phyloP scores from a whole-genome alignment of 129 eudicot species.

The Ambrosia artemisiifolia region DNA sequence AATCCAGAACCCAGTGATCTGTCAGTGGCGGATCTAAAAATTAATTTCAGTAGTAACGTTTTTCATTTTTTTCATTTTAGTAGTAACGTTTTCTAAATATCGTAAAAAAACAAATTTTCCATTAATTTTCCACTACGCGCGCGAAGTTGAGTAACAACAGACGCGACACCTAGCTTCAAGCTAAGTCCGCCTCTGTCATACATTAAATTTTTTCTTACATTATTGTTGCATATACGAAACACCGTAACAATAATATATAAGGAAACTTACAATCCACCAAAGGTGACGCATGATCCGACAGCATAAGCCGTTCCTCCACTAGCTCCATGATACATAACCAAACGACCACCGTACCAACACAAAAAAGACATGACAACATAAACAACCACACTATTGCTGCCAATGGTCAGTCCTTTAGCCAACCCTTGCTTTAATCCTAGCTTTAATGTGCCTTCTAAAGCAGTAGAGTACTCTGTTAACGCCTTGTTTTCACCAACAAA shows the following conservation, averaged over 20 bases:
- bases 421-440: slow-evolving; percentile 50
- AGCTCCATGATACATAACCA: slow-evolving; percentile 58
- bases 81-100: too few relatives aligned
- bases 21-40: too few relatives aligned
- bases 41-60: too few relatives aligned
- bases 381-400: slow-evolving; percentile 43
- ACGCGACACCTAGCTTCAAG: too few relatives aligned
- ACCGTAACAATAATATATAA: neutral
- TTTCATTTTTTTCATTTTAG: too few relatives aligned
- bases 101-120: too few relatives aligned
- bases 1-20: slow-evolving; percentile 70
- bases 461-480: slow-evolving; percentile 44
- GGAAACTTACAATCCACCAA: slow-evolving; percentile 49
- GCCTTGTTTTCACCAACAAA: slow-evolving; percentile 53
- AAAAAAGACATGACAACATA: slow-evolving; percentile 44
- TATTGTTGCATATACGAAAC: neutral
- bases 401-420: slow-evolving; percentile 55
- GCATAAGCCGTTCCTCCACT: slow-evolving; percentile 56
- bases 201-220: neutral
- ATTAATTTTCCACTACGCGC: too few relatives aligned
- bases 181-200: too few relatives aligned
- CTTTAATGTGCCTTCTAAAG: slow-evolving; percentile 45
- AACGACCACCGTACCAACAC: slow-evolving; percentile 46
- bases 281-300: slow-evolving; percentile 42
- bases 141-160: too few relatives aligned